Evolutionary conservation across 2,329 filamentous ascomycete genomes (phyloP).

Genomic region (Pseudogymnoascus sp.): DNA sequence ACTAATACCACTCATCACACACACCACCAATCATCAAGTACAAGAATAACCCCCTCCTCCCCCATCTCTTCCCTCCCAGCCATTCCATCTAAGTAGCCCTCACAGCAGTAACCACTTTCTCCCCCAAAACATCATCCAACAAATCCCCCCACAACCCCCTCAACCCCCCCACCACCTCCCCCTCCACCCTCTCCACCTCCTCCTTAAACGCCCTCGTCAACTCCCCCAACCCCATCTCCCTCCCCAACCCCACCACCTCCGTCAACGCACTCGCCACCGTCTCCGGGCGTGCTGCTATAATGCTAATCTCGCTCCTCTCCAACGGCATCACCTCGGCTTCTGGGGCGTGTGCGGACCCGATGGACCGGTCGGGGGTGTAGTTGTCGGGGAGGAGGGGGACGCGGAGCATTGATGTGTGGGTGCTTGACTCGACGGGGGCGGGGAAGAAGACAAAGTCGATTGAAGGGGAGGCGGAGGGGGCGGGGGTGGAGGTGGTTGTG

Average conservation of each 20-base stretch:
- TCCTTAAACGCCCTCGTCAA: conserved; percentile 42
- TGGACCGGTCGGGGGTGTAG: conserved; percentile 30
- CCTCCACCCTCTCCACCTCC: conserved; percentile 21
- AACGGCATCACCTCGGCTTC: conserved; percentile 37
- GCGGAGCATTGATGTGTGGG: conserved; percentile 24
- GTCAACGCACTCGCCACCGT: conserved; percentile 42
- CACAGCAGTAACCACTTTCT: background rate
- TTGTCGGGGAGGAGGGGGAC: conserved; percentile 54
- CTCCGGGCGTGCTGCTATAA: conserved; percentile 49
- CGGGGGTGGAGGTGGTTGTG: conserved; percentile 35
- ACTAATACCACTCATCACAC: background rate
- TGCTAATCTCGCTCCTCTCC: conserved; percentile 38
- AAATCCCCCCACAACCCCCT: conserved; percentile 48
- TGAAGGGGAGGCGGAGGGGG: conserved; percentile 28
- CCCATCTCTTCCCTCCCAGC: background rate
- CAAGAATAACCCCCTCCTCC: background rate
- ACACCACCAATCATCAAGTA: background rate
- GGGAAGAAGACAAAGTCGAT: conserved; percentile 49
- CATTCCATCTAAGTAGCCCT: background rate
- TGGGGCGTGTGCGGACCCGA: conserved; percentile 30
- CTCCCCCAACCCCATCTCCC: conserved; percentile 44
- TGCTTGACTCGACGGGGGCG: conserved; percentile 14
- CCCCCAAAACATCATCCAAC: conserved; percentile 40
- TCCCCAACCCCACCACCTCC: conserved; percentile 44
- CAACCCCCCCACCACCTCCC: conserved; percentile 38